These are phyloP conservation scores for Fusarium papillatum DNA, from an alignment of 2,329 filamentous ascomycete species.

Conservation along the genomic window DNA sequence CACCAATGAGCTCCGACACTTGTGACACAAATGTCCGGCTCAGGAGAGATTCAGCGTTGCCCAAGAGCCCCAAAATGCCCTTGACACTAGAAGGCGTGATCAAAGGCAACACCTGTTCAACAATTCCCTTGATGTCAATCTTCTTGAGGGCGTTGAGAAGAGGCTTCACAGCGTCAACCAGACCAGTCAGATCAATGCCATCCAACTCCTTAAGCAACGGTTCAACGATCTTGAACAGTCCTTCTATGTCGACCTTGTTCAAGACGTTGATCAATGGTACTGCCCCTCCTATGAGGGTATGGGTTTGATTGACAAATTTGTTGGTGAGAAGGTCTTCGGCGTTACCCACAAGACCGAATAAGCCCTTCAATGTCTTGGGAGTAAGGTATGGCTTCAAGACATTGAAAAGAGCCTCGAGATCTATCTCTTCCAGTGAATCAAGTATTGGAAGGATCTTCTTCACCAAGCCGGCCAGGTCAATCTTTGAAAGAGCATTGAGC, in stretches of 20 bases:
- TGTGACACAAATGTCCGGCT: constrained; percentile 56
- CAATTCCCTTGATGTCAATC: constrained; percentile 52
- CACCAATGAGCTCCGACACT: constrained; percentile 56
- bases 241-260: constrained; percentile 52
- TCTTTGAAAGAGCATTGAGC: constrained; percentile 45
- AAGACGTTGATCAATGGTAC: constrained; percentile 53
- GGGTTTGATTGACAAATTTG: constrained; percentile 57
- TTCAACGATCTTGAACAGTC: constrained; percentile 50
- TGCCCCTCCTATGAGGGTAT: constrained; percentile 53
- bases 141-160: constrained; percentile 53
- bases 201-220: constrained; percentile 53
- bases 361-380: constrained; percentile 48
- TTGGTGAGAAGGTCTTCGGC: constrained; percentile 53
- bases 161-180: constrained; percentile 52
- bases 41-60: constrained; percentile 55
- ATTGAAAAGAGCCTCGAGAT: constrained; percentile 50
- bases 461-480: constrained; percentile 47
- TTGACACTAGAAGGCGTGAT: constrained; percentile 55
- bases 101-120: constrained; percentile 54
- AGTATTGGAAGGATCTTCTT: constrained; percentile 49
- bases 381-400: constrained; percentile 52
- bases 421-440: constrained; percentile 48
- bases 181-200: constrained; percentile 50
- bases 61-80: constrained; percentile 51
- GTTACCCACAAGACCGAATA: constrained; percentile 52